phyloP scores from a whole-genome alignment of 2,329 filamentous ascomycete genomes.

The Alternaria panax region DNA sequence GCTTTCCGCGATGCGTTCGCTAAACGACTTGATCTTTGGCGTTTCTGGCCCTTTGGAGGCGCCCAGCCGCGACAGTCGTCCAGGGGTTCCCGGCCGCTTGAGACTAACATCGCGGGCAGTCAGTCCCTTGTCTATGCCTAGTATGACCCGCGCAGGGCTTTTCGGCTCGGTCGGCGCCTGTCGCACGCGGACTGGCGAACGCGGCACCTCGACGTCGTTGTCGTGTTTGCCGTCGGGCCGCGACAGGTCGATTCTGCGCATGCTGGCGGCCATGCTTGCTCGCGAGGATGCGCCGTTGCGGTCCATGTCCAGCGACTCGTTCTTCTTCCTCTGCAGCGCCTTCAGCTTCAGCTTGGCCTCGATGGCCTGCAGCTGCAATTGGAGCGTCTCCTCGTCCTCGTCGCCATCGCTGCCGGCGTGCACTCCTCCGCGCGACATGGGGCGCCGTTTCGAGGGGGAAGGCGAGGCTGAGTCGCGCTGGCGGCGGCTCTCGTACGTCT shows the following conservation, averaged over 20 bases:
- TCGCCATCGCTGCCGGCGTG: slow-evolving; percentile 38
- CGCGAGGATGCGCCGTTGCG: slow-evolving; percentile 35
- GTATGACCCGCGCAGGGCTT: slow-evolving; percentile 78
- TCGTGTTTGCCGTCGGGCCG: slow-evolving; percentile 32
- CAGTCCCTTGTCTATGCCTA: slow-evolving; percentile 90
- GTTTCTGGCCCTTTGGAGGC: slow-evolving; percentile 45
- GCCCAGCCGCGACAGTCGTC: slow-evolving; percentile 48
- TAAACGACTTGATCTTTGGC: slow-evolving; percentile 70
- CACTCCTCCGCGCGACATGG: slow-evolving; percentile 28
- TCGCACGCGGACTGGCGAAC: slow-evolving; percentile 68
- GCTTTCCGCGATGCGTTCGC: slow-evolving; percentile 80
- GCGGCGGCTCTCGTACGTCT: slow-evolving; percentile 70
- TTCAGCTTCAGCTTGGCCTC: slow-evolving; percentile 88
- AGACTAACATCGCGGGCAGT: slow-evolving; percentile 83
- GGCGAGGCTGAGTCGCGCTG: slow-evolving; percentile 65
- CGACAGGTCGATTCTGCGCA: slow-evolving; percentile 33
- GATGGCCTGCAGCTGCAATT: slow-evolving; percentile 86
- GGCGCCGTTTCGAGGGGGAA: slow-evolving; percentile 63
- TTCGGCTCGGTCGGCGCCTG: slow-evolving; percentile 62
- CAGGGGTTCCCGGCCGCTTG: slow-evolving; percentile 60
- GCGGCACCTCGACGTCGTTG: slow-evolving; percentile 73
- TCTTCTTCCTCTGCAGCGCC: slow-evolving; percentile 70
- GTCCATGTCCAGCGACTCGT: slow-evolving; percentile 32
- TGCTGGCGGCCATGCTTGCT: slow-evolving; percentile 33
- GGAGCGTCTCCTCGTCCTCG: slow-evolving; percentile 84